Conservation (phyloP, 2,329 filamentous ascomycete species). For the Sphaceloma murrayae region DNA sequence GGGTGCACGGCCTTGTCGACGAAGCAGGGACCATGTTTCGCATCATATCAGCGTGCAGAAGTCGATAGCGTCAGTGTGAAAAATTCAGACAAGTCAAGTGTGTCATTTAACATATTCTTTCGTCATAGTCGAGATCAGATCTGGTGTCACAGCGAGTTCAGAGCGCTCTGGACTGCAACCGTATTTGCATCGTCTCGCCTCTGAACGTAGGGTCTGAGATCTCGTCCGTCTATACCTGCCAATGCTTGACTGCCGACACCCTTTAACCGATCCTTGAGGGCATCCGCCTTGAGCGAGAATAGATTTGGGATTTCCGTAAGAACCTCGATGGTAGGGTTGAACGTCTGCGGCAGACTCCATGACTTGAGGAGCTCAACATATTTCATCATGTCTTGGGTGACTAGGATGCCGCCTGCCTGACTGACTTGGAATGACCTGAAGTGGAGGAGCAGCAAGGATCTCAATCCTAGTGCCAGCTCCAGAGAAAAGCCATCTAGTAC, state of each 20-base stretch:
- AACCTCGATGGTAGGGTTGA: constrained; percentile 57
- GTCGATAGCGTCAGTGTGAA: constrained; percentile 15
- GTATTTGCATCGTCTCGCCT: constrained; percentile 74
- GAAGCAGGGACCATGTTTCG: too few relatives aligned
- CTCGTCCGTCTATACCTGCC: constrained; percentile 36
- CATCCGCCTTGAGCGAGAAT: constrained; percentile 72
- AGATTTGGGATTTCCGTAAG: constrained; percentile 88
- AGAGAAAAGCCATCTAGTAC: constrained; percentile 75
- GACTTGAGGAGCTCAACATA: constrained; percentile 78
- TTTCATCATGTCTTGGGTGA: constrained; percentile 89
- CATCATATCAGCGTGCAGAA: constrained; percentile 3
- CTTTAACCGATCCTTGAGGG: constrained; percentile 42
- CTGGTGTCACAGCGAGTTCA: constrained; percentile 50
- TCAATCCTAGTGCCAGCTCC: constrained; percentile 72
- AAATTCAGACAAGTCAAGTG: constrained; percentile 9
- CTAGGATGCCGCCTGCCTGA: constrained; percentile 85
- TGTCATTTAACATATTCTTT: constrained; percentile 14
- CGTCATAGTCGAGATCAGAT: constrained; percentile 4
- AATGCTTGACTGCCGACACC: constrained; percentile 28
- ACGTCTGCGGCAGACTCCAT: constrained; percentile 59
- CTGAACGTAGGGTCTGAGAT: constrained; percentile 73
- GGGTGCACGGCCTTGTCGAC: too few relatives aligned
- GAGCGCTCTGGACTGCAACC: constrained; percentile 71
- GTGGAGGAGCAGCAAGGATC: constrained; percentile 75
- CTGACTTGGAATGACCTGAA: constrained; percentile 92